phyloP scores from a whole-genome alignment of 805 yeast species.

The Sporopachydermia lactativora region DNA sequence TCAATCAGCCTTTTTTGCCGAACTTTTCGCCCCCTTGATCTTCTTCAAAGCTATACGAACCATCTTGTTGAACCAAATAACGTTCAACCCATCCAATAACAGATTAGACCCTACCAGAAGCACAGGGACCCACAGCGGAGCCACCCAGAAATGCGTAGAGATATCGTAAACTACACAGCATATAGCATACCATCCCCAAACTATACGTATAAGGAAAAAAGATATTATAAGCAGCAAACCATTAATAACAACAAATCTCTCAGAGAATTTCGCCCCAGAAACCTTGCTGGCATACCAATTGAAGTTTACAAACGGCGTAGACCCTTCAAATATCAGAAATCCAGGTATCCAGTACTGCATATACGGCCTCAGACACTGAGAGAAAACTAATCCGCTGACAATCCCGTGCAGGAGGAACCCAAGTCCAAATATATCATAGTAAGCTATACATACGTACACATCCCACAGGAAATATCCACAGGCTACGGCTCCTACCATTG shows the following conservation, averaged over 20 bases:
- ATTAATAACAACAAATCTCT: conserved; percentile 40
- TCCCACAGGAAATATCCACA: conserved; percentile 93
- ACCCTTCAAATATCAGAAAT: conserved; percentile 72
- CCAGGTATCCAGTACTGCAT: conserved; percentile 72
- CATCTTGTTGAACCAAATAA: conserved; percentile 88
- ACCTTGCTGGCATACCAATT: conserved; percentile 83
- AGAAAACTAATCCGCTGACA: conserved; percentile 67
- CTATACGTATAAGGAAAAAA: conserved; percentile 66
- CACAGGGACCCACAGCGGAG: conserved; percentile 33
- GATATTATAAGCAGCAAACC: conserved; percentile 55
- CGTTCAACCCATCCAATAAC: conserved; percentile 51
- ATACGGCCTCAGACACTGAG: conserved; percentile 51
- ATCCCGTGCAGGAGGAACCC: conserved; percentile 76
- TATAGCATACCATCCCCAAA: conserved; percentile 81
- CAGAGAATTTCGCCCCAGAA: conserved; percentile 52
- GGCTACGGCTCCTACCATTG: conserved; percentile 58
- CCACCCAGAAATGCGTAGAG: conserved; percentile 23
- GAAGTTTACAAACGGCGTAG: conserved; percentile 89
- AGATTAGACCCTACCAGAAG: conserved; percentile 43
- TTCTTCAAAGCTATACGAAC: conserved; percentile 51
- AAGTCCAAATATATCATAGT: conserved; percentile 58
- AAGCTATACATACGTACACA: conserved; percentile 45
- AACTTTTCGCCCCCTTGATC: conserved; percentile 13
- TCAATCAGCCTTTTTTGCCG: too few species aligned
- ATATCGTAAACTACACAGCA: conserved; percentile 33